These are phyloP conservation scores for Trametes versicolor DNA, from an alignment of 1,284 basidiomycete species.

Conservation along the genomic window DNA sequence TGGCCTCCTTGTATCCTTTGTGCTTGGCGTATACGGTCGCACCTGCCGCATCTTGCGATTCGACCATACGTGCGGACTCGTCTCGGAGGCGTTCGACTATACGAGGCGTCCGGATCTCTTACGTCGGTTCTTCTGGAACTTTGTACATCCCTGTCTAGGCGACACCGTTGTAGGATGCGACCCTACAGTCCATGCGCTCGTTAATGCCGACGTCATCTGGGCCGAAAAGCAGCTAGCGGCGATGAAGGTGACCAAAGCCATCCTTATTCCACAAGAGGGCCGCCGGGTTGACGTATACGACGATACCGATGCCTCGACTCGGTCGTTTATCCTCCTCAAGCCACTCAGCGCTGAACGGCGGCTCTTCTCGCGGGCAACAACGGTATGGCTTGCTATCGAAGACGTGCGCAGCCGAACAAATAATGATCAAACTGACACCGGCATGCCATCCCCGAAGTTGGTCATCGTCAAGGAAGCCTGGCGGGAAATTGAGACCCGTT, in stretches of 20 bases:
- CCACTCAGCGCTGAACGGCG: conserved; percentile 13
- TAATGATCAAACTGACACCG: background rate
- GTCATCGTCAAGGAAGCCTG: conserved; percentile 30
- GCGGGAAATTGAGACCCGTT: conserved; percentile 13
- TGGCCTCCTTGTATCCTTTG: conserved; percentile 16
- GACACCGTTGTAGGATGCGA: conserved; percentile 15
- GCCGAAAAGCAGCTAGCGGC: background rate
- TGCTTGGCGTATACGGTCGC: conserved; percentile 20
- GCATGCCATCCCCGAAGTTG: background rate
- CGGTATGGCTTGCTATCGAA: conserved; percentile 17
- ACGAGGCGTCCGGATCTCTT: background rate
- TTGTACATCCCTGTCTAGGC: conserved; percentile 14
- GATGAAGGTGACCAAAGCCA: background rate
- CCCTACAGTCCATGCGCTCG: conserved; percentile 6
- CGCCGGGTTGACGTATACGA: conserved; percentile 7
- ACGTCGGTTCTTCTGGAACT: conserved; percentile 20
- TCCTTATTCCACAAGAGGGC: background rate
- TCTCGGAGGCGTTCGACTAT: conserved; percentile 11
- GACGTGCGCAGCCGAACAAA: background rate
- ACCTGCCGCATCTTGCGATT: conserved; percentile 19
- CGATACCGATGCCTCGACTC: background rate
- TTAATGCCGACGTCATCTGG: background rate
- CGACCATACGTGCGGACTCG: conserved; percentile 20
- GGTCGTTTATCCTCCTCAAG: conserved; percentile 7
- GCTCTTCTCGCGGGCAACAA: conserved; percentile 25